Evolutionary conservation across 2,329 filamentous ascomycete genomes (phyloP).

Genomic region (Leptodontidium sp.): DNA sequence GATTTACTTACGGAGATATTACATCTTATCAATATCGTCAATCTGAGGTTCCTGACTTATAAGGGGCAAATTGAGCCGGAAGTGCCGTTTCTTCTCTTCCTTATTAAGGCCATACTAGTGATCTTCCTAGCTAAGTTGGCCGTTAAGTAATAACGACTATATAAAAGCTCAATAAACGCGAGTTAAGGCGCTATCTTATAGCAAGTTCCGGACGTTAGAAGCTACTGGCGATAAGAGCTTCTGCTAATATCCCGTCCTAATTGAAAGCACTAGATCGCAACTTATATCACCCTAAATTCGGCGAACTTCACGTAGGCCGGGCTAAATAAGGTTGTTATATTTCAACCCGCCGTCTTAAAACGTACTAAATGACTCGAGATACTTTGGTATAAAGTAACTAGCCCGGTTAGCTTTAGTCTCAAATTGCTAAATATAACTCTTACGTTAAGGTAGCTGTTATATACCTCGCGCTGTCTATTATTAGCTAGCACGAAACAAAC

Average conservation of each 20-base stretch:
- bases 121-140: constrained; percentile 38
- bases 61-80: constrained; percentile 41
- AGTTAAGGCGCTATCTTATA: constrained; percentile 32
- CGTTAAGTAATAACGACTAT: constrained; percentile 37
- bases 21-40: constrained; percentile 35
- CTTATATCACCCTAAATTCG: constrained; percentile 31
- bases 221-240: constrained; percentile 31
- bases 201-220: constrained; percentile 34
- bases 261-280: constrained; percentile 35
- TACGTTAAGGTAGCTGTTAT: constrained; percentile 38
- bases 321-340: constrained; percentile 37
- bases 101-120: constrained; percentile 35
- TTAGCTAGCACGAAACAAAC: constrained; percentile 24
- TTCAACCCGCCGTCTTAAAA: constrained; percentile 40
- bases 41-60: constrained; percentile 35
- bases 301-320: constrained; percentile 29
- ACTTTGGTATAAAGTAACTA: constrained; percentile 38
- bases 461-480: constrained; percentile 29
- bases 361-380: constrained; percentile 32
- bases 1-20: constrained; percentile 33
- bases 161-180: constrained; percentile 38
- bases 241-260: constrained; percentile 34
- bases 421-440: too few species aligned
- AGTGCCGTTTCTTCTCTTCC: constrained; percentile 33
- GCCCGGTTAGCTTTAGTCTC: constrained; percentile 18